These are phyloP conservation scores for Mycothermus thermophilus DNA, from an alignment of 495 filamentous ascomycete species.

Conservation along the genomic window DNA sequence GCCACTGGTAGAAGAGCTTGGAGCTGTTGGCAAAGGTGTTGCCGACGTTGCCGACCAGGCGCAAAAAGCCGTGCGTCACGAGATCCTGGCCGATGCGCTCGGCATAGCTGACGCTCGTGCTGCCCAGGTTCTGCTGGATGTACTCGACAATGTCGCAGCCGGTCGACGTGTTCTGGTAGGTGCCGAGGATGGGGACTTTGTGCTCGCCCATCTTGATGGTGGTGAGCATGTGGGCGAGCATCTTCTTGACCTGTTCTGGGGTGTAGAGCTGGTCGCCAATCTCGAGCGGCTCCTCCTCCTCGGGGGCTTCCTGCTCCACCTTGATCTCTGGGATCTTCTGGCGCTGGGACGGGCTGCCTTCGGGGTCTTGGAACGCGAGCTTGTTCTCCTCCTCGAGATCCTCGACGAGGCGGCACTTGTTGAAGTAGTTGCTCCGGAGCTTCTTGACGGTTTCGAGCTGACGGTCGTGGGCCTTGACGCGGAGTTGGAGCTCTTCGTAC, in stretches of 20 bases:
- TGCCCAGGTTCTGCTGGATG: conserved; percentile 74
- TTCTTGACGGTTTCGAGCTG: conserved; percentile 85
- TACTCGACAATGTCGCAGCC: conserved; percentile 93
- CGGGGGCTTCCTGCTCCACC: conserved; percentile 33
- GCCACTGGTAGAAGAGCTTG: conserved; percentile 95
- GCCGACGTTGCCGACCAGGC: conserved; percentile 85
- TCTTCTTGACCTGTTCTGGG: conserved; percentile 77
- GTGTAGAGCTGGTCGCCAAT: conserved; percentile 78
- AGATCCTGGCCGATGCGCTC: conserved; percentile 92
- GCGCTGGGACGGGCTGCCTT: conserved; percentile 35
- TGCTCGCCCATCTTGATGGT: conserved; percentile 76
- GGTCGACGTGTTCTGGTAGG: conserved; percentile 80
- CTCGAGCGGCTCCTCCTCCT: conserved; percentile 71
- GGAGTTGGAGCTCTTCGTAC: conserved; percentile 77
- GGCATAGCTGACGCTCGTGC: conserved; percentile 70
- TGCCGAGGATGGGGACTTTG: conserved; percentile 90
- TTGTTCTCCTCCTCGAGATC: conserved; percentile 98
- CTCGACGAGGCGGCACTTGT: conserved; percentile 91
- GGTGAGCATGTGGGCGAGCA: conserved; percentile 73
- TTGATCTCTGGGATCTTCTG: conserved; percentile 43
- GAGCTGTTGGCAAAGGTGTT: conserved; percentile 95
- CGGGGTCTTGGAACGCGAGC: conserved; percentile 81
- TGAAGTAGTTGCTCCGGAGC: conserved; percentile 90
- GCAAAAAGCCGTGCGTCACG: conserved; percentile 70
- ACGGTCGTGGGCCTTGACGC: conserved; percentile 84